These are phyloP conservation scores for Cyclotella baltica DNA, from an alignment of 108 stramenopile species.

Conservation along the genomic window DNA sequence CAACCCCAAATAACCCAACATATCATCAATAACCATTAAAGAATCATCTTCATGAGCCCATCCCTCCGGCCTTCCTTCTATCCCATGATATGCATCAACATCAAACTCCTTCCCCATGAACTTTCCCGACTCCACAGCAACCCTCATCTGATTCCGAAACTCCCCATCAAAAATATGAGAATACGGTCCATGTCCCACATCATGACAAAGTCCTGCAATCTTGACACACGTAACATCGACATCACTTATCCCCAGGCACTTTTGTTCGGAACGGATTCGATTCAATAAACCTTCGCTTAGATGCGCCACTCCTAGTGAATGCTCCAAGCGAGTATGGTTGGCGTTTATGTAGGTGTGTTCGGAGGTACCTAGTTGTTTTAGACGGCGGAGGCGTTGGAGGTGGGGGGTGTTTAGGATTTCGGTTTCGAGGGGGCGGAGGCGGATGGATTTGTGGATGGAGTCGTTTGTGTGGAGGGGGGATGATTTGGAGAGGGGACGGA, in stretches of 20 bases:
- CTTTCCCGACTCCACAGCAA: slow-evolving; percentile 27
- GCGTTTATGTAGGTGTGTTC: slow-evolving; percentile 77
- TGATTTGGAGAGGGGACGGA: slow-evolving; percentile 5
- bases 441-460: slow-evolving; percentile 75
- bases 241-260: slow-evolving; percentile 66
- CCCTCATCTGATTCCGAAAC: slow-evolving; percentile 40
- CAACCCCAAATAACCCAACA: slow-evolving; percentile 64
- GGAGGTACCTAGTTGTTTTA: slow-evolving; percentile 87
- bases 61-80: slow-evolving; percentile 40
- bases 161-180: slow-evolving; percentile 83
- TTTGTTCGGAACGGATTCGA: slow-evolving; percentile 60
- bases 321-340: slow-evolving; percentile 90
- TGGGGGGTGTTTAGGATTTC: slow-evolving; percentile 79
- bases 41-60: slow-evolving; percentile 85
- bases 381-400: slow-evolving; percentile 84
- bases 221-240: slow-evolving; percentile 93
- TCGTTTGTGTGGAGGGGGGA: slow-evolving; percentile 67
- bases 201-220: slow-evolving; percentile 93
- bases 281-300: slow-evolving; percentile 73
- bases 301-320: slow-evolving; percentile 88
- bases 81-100: slow-evolving; percentile 38
- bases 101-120: slow-evolving; percentile 55
- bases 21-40: slow-evolving; percentile 80
- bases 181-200: slow-evolving; percentile 93
- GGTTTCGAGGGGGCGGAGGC: slow-evolving; percentile 72